Conservation (phyloP, 1,284 basidiomycete genomes). For the Violaceomyces palustris region DNA sequence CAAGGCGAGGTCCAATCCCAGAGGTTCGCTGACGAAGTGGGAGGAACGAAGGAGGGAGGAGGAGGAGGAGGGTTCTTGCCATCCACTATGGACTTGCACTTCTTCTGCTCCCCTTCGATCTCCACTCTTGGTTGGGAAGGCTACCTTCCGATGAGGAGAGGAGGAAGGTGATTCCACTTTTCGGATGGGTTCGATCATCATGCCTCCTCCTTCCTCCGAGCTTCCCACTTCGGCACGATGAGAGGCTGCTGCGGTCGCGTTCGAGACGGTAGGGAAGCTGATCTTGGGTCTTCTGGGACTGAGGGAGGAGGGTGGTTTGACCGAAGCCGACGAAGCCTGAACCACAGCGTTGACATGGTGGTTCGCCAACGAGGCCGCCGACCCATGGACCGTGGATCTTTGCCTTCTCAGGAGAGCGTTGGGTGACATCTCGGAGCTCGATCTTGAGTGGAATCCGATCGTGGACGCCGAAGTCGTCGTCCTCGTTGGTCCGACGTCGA, state of each 20-base stretch:
- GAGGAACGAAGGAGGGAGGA: too few relatives aligned
- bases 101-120: neutral
- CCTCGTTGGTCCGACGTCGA: too few relatives aligned
- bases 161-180: too few relatives aligned
- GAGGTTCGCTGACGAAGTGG: too few relatives aligned
- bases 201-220: neutral
- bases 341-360: constrained; percentile 8
- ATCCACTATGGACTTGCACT: neutral
- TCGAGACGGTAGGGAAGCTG: constrained; percentile 33
- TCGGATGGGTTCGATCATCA: neutral
- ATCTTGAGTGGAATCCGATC: constrained; percentile 10
- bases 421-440: constrained; percentile 25
- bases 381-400: constrained; percentile 4
- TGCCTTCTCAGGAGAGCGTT: constrained; percentile 10
- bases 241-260: constrained; percentile 14
- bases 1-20: too few relatives aligned
- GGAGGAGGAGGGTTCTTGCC: neutral
- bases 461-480: constrained; percentile 3
- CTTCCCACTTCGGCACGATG: neutral
- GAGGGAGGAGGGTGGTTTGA: constrained; percentile 10
- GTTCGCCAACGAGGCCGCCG: constrained; percentile 4
- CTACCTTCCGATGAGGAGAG: too few relatives aligned
- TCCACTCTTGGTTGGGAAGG: too few relatives aligned
- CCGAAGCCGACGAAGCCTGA: constrained; percentile 5
- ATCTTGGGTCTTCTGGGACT: constrained; percentile 25